These are phyloP conservation scores for Catunica adiposa DNA, from an alignment of 2,329 filamentous ascomycete genomes.

Conservation along the genomic window DNA sequence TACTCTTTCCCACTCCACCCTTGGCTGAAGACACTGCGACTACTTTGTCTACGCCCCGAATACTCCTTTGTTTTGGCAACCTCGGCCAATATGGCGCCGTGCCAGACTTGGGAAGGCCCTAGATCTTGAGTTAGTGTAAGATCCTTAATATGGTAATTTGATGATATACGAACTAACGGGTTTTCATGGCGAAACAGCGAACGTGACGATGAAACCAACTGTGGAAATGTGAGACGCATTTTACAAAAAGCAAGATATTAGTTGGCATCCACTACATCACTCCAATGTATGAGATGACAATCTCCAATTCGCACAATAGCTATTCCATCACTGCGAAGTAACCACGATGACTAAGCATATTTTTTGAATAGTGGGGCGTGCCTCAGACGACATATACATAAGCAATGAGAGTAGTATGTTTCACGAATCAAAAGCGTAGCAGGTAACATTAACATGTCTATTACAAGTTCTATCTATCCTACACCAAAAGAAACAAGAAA, in stretches of 20 bases:
- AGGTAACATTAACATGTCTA: not conserved
- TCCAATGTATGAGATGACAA: not conserved
- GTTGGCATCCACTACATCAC: not conserved
- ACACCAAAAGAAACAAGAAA: not conserved
- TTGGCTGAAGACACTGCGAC: conserved; percentile 95
- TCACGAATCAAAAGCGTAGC: too few relatives aligned
- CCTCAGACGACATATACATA: too few relatives aligned
- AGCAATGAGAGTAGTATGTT: too few relatives aligned
- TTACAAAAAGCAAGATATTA: not conserved
- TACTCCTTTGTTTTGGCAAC: conserved; percentile 63
- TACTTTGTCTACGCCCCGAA: conserved; percentile 75
- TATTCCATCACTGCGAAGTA: not conserved
- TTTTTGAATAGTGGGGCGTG: not conserved
- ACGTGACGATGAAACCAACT: conserved; percentile 26
- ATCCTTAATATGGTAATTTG: not conserved
- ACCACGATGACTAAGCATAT: not conserved
- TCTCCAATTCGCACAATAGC: too few relatives aligned
- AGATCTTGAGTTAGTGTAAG: not conserved
- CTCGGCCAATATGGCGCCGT: conserved; percentile 42
- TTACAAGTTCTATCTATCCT: conserved; percentile 2
- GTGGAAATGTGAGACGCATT: conserved; percentile 20
- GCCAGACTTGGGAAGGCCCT: conserved; percentile 75
- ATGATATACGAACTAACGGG: conserved; percentile 47
- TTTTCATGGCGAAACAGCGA: conserved; percentile 53
- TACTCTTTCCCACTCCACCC: conserved; percentile 95